Evolutionary conservation across 345 rosid species (phyloP).

Genomic region (Tarenaya hassleriana): DNA sequence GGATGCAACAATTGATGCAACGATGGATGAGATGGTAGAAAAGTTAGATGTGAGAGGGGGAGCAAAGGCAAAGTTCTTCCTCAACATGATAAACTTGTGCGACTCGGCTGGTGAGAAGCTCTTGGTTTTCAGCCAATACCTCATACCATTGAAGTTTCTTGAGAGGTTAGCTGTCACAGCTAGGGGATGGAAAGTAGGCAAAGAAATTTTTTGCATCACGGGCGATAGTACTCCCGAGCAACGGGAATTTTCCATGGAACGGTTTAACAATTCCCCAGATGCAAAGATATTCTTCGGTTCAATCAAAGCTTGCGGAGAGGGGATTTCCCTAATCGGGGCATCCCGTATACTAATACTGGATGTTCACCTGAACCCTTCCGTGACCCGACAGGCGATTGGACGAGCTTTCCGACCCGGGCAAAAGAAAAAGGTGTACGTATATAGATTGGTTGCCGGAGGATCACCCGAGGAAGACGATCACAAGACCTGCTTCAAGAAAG

Average conservation of each 20-base stretch:
- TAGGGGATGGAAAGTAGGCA: constrained; percentile 62
- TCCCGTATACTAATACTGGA: constrained; percentile 81
- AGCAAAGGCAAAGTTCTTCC: constrained; percentile 74
- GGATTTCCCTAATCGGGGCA: constrained; percentile 93
- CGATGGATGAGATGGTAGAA: constrained; percentile 56
- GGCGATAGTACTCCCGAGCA: constrained; percentile 70
- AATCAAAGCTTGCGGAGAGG: constrained; percentile 93
- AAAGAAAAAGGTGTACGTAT: constrained; percentile 67
- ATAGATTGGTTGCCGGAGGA: constrained; percentile 72
- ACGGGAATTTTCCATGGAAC: constrained; percentile 76
- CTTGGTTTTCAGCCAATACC: constrained; percentile 88
- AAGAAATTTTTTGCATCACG: constrained; percentile 63
- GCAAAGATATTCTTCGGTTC: constrained; percentile 92
- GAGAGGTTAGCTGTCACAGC: constrained; percentile 49
- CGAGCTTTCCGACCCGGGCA: constrained; percentile 94
- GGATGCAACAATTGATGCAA: constrained; percentile 36
- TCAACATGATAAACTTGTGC: constrained; percentile 60
- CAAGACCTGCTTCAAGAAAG: constrained; percentile 70
- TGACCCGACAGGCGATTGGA: constrained; percentile 92
- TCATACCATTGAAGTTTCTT: constrained; percentile 67
- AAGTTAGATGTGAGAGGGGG: constrained; percentile 62
- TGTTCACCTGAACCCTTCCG: constrained; percentile 92
- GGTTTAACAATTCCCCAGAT: constrained; percentile 66
- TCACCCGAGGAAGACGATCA: constrained; percentile 89
- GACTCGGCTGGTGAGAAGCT: constrained; percentile 68